phyloP scores from a whole-genome alignment of 179 eudicot species.

The Sideroxylon spinosum region DNA sequence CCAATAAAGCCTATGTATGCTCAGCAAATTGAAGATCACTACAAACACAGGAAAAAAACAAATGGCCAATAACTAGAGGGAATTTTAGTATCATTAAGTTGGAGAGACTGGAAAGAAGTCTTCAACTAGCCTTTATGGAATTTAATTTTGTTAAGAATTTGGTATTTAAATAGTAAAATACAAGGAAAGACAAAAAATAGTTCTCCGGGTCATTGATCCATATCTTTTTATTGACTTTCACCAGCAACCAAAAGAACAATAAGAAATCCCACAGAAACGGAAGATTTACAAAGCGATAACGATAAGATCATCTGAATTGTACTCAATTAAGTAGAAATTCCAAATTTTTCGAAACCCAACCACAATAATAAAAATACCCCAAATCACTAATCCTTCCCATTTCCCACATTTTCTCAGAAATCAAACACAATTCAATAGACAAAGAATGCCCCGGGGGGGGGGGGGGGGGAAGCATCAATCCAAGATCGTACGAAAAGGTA shows the following conservation, averaged over 20 bases:
- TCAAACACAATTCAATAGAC: neutral
- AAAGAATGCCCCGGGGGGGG: too few relatives aligned
- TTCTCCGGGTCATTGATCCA: neutral
- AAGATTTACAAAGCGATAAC: neutral
- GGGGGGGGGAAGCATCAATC: neutral
- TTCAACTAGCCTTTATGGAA: neutral
- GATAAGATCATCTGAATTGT: neutral
- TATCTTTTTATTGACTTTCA: too few relatives aligned
- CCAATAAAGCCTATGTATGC: neutral
- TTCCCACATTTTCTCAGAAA: slow-evolving; percentile 7
- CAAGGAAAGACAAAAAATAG: neutral
- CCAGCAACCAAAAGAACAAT: neutral
- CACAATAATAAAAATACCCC: neutral
- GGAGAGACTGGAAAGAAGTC: neutral
- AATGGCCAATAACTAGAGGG: neutral
- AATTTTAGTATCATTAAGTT: neutral
- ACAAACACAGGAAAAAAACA: neutral
- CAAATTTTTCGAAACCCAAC: neutral
- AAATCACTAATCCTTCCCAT: slow-evolving; percentile 1
- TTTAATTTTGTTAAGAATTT: neutral
- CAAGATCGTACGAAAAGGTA: neutral
- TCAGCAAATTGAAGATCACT: neutral
- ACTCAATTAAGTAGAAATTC: neutral
- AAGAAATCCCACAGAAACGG: neutral
- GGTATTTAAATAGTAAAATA: neutral